phyloP scores from a whole-genome alignment of 2,329 filamentous ascomycete species.

The Shiraia sp. region DNA sequence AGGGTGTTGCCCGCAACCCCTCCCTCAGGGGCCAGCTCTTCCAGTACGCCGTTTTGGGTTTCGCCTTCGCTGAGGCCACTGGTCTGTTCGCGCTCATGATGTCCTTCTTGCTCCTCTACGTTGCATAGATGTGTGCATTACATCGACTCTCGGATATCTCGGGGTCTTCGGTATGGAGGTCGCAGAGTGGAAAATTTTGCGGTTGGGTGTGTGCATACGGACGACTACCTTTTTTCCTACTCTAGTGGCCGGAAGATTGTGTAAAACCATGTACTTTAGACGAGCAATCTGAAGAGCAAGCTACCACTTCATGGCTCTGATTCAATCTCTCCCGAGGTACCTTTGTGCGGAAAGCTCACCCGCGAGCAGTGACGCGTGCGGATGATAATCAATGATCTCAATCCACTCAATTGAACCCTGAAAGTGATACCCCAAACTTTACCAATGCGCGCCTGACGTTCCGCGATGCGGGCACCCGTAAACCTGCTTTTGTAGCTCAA shows the following conservation, averaged over 20 bases:
- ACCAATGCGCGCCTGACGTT: no score
- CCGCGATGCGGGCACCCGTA: no score
- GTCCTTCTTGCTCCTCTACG: conserved; percentile 50
- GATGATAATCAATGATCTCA: conserved; percentile 26
- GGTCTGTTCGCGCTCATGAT: conserved; percentile 64
- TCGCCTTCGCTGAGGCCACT: conserved; percentile 92
- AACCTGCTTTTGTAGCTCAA: no score
- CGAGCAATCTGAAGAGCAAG: conserved; percentile 48
- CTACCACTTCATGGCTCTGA: conserved; percentile 45
- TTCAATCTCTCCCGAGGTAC: conserved; percentile 29
- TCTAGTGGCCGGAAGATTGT: conserved; percentile 48
- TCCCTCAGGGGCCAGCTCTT: conserved; percentile 93
- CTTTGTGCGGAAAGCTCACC: conserved; percentile 23
- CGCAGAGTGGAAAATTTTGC: conserved; percentile 43
- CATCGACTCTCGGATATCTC: conserved; percentile 37
- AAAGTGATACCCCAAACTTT: conserved; percentile 22
- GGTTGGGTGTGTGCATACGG: conserved; percentile 47
- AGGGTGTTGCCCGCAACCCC: conserved; percentile 91
- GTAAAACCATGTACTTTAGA: conserved; percentile 51
- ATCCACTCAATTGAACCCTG: conserved; percentile 30
- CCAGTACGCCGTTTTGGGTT: conserved; percentile 93
- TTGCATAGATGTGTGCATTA: conserved; percentile 45
- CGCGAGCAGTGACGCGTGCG: conserved; percentile 31
- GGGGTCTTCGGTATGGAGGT: conserved; percentile 41
- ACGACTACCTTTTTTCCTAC: conserved; percentile 42